Evolutionary conservation across 805 yeast species (phyloP), one percentile per base, ranked within the genome.

Genomic region (Zygoascus tannicola): DNA sequence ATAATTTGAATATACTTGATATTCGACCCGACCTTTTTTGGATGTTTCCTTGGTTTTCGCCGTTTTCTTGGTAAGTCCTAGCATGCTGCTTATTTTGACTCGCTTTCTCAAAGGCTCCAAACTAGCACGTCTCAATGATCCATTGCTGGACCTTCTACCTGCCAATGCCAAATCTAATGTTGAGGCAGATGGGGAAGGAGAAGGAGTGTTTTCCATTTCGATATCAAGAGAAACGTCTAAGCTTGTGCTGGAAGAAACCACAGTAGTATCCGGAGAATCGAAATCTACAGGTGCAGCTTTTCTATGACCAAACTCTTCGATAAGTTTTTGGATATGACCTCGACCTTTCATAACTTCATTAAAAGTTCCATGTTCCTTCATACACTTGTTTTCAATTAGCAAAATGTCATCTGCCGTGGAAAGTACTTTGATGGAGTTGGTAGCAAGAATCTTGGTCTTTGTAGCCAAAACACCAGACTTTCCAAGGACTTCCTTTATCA

Each of bases 1-100:
- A 59, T 86, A 86, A 35, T 76, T 78, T 46, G 62, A 51, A 60
- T 86, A 86, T 37, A 86, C 80, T 30, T 73, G 70, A 81, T 87
- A 81, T 56, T 81, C 81, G 47, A 85, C 95, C 57, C 83, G 75
- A 48, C 95, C 95, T 60, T 81, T 85, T 63, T 84, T 87, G 47
- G 80, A 74, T 49, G 74, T 80, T 63, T 85, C 95, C 33, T 32
- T 33, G 5, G 32, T 36, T 26, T 44, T 37, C 4, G 19, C 34
- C 7, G 51, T 49, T 16, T 46, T 36, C 39, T 44, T 35, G 15
- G 38, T 39, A 16, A 18, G 36, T 15, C 40, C 40, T 23, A 12
- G 32, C 16, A 22, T 28, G 28, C 30, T 5, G 30, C 30, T 26
- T 26, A 7, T 12, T 26, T 12, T 7, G 30, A 7, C 12, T 18